phyloP scores from a whole-genome alignment of 2,329 filamentous ascomycete species.

The Parascedosporium putredinis region DNA sequence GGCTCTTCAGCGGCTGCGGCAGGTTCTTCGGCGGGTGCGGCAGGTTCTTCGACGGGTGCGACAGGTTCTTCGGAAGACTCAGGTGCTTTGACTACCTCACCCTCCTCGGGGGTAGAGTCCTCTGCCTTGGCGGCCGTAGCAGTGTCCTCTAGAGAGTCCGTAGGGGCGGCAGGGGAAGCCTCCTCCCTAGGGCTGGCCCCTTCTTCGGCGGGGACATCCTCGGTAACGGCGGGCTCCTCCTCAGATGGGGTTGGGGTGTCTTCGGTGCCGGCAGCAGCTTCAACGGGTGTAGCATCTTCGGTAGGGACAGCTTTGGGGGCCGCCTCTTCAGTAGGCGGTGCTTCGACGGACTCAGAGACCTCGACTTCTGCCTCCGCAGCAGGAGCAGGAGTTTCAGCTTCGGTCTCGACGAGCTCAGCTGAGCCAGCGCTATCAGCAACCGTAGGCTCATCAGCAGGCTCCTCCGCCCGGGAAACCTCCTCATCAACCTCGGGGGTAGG shows the following conservation, averaged over 20 bases:
- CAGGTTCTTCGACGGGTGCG: background rate
- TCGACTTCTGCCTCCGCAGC: background rate
- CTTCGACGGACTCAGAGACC: background rate
- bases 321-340: background rate
- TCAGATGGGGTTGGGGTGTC: too few species aligned
- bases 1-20: too few species aligned
- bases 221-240: slow-evolving; percentile 9
- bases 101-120: background rate
- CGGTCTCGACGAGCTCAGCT: background rate
- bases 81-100: background rate
- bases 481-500: background rate
- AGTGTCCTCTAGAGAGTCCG: slow-evolving; percentile 2
- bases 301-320: background rate
- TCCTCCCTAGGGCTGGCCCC: slow-evolving; percentile 3
- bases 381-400: background rate
- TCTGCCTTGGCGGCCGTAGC: slow-evolving; percentile 4
- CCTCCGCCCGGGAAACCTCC: background rate
- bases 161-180: slow-evolving; percentile 2
- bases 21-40: background rate
- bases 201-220: background rate
- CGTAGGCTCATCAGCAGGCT: background rate
- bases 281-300: background rate
- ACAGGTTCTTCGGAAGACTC: background rate
- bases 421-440: background rate
- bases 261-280: background rate